phyloP scores from a whole-genome alignment of 306 rosid genomes.

The Vigna nakashimae region DNA sequence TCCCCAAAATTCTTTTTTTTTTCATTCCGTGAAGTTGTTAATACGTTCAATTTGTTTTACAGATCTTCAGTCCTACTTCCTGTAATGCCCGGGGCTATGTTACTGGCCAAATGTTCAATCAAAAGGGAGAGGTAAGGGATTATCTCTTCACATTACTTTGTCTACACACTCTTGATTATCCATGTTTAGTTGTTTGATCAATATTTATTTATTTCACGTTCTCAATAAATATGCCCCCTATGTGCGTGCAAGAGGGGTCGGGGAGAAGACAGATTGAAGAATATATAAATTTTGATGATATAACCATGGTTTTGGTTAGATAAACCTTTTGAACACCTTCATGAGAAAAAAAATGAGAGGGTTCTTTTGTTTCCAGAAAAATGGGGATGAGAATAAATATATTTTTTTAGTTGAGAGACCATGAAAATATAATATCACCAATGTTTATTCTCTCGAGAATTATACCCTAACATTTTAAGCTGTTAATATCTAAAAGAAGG shows the following conservation, averaged over 20 bases:
- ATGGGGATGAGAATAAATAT: too few species aligned
- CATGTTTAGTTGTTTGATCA: background rate
- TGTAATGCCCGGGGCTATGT: conserved; percentile 73
- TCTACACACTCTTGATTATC: background rate
- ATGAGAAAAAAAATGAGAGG: background rate
- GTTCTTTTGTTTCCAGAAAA: too few species aligned
- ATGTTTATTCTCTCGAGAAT: too few species aligned
- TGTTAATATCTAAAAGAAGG: too few species aligned
- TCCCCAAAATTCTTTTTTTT: background rate
- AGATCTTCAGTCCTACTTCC: conserved; percentile 69
- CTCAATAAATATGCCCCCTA: background rate
- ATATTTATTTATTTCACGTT: background rate
- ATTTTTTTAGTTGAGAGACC: too few species aligned
- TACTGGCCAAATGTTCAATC: conserved; percentile 82
- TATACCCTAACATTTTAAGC: too few species aligned
- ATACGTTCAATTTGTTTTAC: conserved; percentile 34
- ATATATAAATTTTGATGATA: background rate
- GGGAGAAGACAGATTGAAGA: background rate
- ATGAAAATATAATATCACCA: too few species aligned
- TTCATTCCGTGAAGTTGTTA: conserved; percentile 38
- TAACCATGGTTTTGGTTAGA: too few species aligned
- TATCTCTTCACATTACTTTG: background rate
- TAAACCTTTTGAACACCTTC: background rate
- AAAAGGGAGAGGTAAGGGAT: conserved; percentile 80
- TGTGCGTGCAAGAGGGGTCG: too few species aligned